Evolutionary conservation across 495 filamentous ascomycete genomes (phyloP).

Genomic region (Pseudevernia furfuracea): DNA sequence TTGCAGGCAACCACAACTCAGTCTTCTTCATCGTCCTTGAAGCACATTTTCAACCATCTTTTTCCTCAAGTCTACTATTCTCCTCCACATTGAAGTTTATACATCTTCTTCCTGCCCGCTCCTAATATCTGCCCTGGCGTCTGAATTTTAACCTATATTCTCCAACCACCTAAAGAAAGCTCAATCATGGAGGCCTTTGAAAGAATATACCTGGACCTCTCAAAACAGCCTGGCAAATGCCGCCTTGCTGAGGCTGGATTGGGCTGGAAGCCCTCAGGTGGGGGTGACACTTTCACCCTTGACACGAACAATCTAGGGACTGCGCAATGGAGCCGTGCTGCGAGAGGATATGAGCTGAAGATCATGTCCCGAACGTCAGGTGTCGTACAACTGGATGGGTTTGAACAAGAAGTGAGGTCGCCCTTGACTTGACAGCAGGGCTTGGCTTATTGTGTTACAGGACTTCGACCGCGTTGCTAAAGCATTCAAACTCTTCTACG

Average conservation of each 20-base stretch:
- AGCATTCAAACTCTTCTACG: constrained; percentile 94
- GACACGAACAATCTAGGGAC: constrained; percentile 70
- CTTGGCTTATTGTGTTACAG: constrained; percentile 36
- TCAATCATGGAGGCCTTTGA: constrained; percentile 78
- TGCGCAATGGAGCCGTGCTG: constrained; percentile 93
- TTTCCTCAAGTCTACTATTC: background rate
- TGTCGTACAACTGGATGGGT: constrained; percentile 91
- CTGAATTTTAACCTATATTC: background rate
- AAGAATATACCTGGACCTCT: constrained; percentile 90
- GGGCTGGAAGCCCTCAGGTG: constrained; percentile 84
- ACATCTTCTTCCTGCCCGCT: background rate
- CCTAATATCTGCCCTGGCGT: background rate
- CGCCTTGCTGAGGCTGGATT: constrained; percentile 86
- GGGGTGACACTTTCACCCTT: constrained; percentile 86
- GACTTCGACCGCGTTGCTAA: constrained; percentile 85
- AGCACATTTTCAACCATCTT: background rate
- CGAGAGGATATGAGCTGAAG: constrained; percentile 88
- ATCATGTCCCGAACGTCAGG: constrained; percentile 73
- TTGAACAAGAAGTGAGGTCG: constrained; percentile 69
- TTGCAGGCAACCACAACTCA: background rate
- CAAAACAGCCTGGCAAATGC: constrained; percentile 81
- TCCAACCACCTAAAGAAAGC: background rate
- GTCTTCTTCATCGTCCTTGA: background rate
- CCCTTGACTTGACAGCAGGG: background rate
- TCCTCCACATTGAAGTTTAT: background rate